Percentiles rank a stretch among this genome's conserved stretches.
phyloP scores from a whole-genome alignment of 192 early-diverging fungal genomes.

The Coemansia umbellata region DNA sequence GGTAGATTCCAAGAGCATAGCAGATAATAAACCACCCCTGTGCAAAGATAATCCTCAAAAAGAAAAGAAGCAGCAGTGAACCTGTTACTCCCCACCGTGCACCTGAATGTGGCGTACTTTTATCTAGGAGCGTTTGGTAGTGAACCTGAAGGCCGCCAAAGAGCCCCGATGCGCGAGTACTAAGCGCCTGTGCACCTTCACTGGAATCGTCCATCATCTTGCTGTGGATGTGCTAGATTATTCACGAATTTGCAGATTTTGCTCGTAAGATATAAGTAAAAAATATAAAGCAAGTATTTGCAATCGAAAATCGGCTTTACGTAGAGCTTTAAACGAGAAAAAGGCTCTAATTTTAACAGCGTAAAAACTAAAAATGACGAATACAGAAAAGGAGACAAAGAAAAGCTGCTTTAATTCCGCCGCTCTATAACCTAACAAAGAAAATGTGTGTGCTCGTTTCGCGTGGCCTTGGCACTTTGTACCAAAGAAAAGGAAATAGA shows the following conservation, averaged over 20 bases:
- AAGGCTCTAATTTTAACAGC: too few relatives aligned
- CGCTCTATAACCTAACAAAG: too few relatives aligned
- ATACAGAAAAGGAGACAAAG: too few relatives aligned
- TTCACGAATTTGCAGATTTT: too few relatives aligned
- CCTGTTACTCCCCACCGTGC: slow-evolving; percentile 75
- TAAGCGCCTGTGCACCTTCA: slow-evolving; percentile 37
- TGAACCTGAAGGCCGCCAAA: slow-evolving; percentile 37
- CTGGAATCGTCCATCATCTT: slow-evolving; percentile 49
- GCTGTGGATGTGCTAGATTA: not conserved
- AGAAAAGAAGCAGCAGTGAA: slow-evolving; percentile 60
- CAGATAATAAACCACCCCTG: slow-evolving; percentile 97
- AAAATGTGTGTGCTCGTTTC: too few relatives aligned
- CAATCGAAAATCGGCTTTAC: too few relatives aligned
- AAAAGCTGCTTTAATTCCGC: too few relatives aligned
- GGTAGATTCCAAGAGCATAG: slow-evolving; percentile 91
- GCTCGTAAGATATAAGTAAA: not conserved
- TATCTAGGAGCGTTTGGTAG: slow-evolving; percentile 78
- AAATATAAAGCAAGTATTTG: not conserved
- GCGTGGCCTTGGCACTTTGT: too few relatives aligned
- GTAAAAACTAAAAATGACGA: too few relatives aligned
- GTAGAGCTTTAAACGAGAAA: too few relatives aligned
- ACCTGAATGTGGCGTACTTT: slow-evolving; percentile 68
- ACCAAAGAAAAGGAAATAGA: too few relatives aligned
- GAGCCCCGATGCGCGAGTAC: slow-evolving; percentile 35
- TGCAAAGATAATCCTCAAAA: slow-evolving; percentile 71